Conservation (phyloP, 2,329 filamentous ascomycete genomes). For the Epichloe sp. region DNA sequence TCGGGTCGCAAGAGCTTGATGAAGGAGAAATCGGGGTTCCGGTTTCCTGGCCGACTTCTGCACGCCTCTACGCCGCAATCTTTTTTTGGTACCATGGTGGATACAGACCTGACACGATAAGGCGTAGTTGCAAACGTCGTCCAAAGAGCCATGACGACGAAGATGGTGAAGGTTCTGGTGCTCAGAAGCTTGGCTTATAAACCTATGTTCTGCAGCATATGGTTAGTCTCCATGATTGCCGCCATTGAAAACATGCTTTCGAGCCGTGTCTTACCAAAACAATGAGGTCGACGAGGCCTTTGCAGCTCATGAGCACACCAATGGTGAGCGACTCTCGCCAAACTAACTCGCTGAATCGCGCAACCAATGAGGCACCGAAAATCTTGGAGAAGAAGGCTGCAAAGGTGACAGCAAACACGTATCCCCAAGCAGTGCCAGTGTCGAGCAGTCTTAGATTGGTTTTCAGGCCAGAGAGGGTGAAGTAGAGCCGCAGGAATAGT, state of each 20-base stretch:
- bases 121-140: constrained; percentile 80
- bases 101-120: constrained; percentile 55
- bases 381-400: constrained; percentile 82
- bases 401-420: constrained; percentile 69
- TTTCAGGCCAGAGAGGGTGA: constrained; percentile 78
- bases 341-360: constrained; percentile 59
- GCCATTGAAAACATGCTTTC: background rate
- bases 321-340: constrained; percentile 88
- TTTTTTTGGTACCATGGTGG: constrained; percentile 48
- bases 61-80: constrained; percentile 49
- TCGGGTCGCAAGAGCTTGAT: constrained; percentile 6
- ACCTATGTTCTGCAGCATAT: constrained; percentile 48
- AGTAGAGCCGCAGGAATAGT: constrained; percentile 81
- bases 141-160: constrained; percentile 84
- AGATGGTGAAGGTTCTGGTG: constrained; percentile 75
- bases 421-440: constrained; percentile 74
- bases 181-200: constrained; percentile 73
- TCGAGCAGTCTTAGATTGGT: constrained; percentile 79
- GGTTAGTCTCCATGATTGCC: background rate
- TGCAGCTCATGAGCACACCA: constrained; percentile 89
- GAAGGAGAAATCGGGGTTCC: constrained; percentile 9
- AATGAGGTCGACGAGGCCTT: constrained; percentile 87
- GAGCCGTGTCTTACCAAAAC: constrained; percentile 52
- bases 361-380: constrained; percentile 66
- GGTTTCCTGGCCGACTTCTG: constrained; percentile 76